Conservation (phyloP, 1,284 basidiomycete genomes). For the Irpex lacteus region DNA sequence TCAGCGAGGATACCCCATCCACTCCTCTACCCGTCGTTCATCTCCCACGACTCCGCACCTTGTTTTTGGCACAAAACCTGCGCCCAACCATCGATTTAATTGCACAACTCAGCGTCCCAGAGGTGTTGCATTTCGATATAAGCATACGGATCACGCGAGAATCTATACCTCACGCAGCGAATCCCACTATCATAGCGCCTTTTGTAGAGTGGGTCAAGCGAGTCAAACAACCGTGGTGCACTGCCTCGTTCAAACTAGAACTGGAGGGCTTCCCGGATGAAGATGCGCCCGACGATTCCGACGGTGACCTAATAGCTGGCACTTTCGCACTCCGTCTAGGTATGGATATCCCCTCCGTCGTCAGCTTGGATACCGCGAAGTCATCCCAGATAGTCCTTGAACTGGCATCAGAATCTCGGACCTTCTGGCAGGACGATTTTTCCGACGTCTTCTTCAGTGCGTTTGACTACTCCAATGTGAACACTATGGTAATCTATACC, state of each 20-base stretch:
- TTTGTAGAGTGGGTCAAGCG: neutral
- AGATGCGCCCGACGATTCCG: neutral
- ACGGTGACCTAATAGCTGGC: neutral
- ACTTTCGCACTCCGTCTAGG: neutral
- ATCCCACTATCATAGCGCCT: neutral
- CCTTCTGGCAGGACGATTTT: neutral
- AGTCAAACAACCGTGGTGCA: neutral
- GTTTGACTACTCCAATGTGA: neutral
- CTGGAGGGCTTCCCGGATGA: neutral
- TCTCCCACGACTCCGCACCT: neutral
- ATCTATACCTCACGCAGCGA: neutral
- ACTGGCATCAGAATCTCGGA: neutral
- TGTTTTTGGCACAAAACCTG: neutral
- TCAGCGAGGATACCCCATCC: neutral
- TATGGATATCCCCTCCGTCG: neutral
- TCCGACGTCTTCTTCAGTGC: neutral
- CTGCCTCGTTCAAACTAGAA: neutral
- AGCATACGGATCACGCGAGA: neutral
- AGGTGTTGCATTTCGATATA: neutral
- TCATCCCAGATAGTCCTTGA: too few relatives aligned
- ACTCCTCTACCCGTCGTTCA: neutral
- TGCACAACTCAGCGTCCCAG: neutral
- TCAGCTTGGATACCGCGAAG: neutral
- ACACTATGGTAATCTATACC: neutral
- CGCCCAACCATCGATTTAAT: neutral